phyloP scores from a whole-genome alignment of 164 flowering plant species.

The Annona squamosa region DNA sequence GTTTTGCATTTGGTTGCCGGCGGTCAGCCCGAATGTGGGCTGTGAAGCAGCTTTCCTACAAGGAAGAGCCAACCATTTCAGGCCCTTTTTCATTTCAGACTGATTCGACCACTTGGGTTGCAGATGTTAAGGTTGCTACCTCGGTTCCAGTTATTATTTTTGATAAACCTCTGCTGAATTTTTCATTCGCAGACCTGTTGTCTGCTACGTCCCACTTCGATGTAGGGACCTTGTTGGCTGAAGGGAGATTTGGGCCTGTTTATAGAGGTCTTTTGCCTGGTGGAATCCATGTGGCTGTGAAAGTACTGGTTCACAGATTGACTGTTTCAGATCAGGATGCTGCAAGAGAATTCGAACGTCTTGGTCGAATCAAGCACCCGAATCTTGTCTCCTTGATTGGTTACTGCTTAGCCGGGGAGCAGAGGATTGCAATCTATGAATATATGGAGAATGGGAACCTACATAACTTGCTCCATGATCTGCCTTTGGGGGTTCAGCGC shows the following conservation, averaged over 20 bases:
- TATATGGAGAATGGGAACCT: slow-evolving; percentile 90
- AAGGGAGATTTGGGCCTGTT: slow-evolving; percentile 84
- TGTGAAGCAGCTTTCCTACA: slow-evolving; percentile 55
- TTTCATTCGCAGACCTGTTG: slow-evolving; percentile 78
- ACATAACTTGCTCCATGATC: slow-evolving; percentile 70
- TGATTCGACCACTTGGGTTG: slow-evolving; percentile 86
- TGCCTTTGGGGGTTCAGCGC: slow-evolving; percentile 56
- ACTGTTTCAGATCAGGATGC: slow-evolving; percentile 74
- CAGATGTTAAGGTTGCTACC: slow-evolving; percentile 76
- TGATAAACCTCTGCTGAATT: slow-evolving; percentile 80
- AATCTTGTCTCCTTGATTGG: slow-evolving; percentile 84
- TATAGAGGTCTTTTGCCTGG: slow-evolving; percentile 81
- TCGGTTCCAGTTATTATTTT: slow-evolving; percentile 73
- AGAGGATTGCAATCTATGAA: slow-evolving; percentile 74
- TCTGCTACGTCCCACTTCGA: slow-evolving; percentile 84
- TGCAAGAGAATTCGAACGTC: slow-evolving; percentile 64
- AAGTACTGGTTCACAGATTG: slow-evolving; percentile 74
- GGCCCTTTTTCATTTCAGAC: slow-evolving; percentile 92
- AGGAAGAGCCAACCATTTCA: slow-evolving; percentile 59
- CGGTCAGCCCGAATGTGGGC: slow-evolving; percentile 48
- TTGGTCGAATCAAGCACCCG: slow-evolving; percentile 77
- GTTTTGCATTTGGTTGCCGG: slow-evolving; percentile 60
- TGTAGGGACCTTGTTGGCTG: slow-evolving; percentile 67
- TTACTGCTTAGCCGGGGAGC: slow-evolving; percentile 85
- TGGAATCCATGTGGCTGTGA: slow-evolving; percentile 83